Evolutionary conservation across 2,329 filamentous ascomycete genomes (phyloP).

Genomic region (Epichloe sibirici): DNA sequence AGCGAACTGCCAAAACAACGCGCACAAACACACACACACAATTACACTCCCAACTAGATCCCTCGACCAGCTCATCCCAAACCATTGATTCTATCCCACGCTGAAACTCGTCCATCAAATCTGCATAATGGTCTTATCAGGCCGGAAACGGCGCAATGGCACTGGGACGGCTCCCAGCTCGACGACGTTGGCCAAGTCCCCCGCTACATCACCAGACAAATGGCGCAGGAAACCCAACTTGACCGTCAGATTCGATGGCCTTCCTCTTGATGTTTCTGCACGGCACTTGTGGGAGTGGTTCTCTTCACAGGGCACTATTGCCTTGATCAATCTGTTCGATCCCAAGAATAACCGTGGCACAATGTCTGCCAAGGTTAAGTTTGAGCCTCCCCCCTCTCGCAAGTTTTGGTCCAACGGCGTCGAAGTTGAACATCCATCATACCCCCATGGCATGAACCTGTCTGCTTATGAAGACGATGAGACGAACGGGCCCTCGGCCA

Average conservation of each 20-base stretch:
- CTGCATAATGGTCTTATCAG: neutral
- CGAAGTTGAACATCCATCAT: slow-evolving; percentile 13
- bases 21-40: neutral
- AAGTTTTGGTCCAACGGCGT: slow-evolving; percentile 37
- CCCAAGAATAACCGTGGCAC: slow-evolving; percentile 9
- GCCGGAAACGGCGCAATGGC: neutral
- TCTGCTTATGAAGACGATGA: neutral
- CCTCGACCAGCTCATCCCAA: neutral
- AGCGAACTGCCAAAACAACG: neutral
- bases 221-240: slow-evolving; percentile 25
- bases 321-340: slow-evolving; percentile 38
- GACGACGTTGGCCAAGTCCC: neutral
- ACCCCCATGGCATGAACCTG: slow-evolving; percentile 13
- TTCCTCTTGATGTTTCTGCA: slow-evolving; percentile 26
- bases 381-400: slow-evolving; percentile 43
- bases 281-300: slow-evolving; percentile 41
- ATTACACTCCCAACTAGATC: neutral
- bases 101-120: neutral
- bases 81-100: neutral
- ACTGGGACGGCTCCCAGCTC: neutral
- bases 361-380: slow-evolving; percentile 34
- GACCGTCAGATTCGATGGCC: slow-evolving; percentile 17
- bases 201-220: neutral
- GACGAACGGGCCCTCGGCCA: neutral
- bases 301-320: slow-evolving; percentile 36